phyloP scores from a whole-genome alignment of 2,329 filamentous ascomycete genomes.

The Podosphaera leucotricha region DNA sequence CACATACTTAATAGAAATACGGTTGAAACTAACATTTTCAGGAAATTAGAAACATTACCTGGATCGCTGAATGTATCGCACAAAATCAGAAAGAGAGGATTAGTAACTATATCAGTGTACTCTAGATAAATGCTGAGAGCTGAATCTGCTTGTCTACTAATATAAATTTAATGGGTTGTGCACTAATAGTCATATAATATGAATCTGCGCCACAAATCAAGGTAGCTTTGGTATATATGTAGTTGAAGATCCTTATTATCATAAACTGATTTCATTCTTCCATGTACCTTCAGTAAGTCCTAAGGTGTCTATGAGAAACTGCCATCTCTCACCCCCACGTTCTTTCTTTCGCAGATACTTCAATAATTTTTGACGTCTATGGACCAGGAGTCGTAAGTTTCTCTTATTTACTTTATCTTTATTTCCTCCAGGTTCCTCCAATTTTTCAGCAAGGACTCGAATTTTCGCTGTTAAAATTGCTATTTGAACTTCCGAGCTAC shows the following conservation, averaged over 20 bases:
- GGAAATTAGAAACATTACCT: constrained; percentile 99
- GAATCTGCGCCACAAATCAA: constrained; percentile 3
- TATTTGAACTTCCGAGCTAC: constrained; percentile 92
- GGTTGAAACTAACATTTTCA: constrained; percentile 21
- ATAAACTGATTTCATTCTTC: constrained; percentile 69
- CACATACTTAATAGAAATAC: neutral
- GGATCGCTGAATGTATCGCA: constrained; percentile 98
- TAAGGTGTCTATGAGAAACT: constrained; percentile 59
- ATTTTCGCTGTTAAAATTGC: constrained; percentile 92
- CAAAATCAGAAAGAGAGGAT: constrained; percentile 99
- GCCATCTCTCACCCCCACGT: constrained; percentile 74
- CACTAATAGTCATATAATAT: constrained; percentile 11
- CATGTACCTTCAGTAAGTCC: constrained; percentile 74
- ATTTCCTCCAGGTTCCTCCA: constrained; percentile 42
- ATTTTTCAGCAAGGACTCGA: constrained; percentile 46
- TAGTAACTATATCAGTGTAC: constrained; percentile 96
- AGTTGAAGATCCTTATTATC: constrained; percentile 11
- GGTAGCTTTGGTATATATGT: neutral
- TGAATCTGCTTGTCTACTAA: neutral
- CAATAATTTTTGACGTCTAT: constrained; percentile 71
- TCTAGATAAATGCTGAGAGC: constrained; percentile 26
- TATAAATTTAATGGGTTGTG: neutral
- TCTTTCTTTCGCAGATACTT: constrained; percentile 76
- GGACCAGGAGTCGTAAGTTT: constrained; percentile 64
- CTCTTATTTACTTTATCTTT: constrained; percentile 90